A percentile compares a stretch with the other conserved stretches of the same genome.
phyloP scores from a whole-genome alignment of 2,329 filamentous ascomycete species.

The Alternaria triticimaculans region DNA sequence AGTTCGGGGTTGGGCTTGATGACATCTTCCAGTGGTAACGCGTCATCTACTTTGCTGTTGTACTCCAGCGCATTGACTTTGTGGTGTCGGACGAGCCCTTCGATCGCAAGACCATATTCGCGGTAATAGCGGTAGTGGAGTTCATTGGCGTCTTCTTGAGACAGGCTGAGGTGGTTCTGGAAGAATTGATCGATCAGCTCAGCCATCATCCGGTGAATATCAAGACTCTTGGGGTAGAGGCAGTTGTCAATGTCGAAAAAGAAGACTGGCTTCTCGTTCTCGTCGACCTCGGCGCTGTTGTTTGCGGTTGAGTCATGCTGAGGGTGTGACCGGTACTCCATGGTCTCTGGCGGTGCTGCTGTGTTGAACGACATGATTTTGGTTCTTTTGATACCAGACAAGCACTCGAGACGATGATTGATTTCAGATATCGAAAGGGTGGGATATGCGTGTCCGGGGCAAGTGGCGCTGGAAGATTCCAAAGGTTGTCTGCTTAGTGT shows the following conservation, averaged over 20 bases:
- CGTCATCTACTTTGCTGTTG: slow-evolving; percentile 93
- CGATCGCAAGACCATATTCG: slow-evolving; percentile 95
- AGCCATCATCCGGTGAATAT: slow-evolving; percentile 89
- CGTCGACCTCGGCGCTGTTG: slow-evolving; percentile 26
- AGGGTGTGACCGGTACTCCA: slow-evolving; percentile 6
- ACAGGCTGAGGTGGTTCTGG: slow-evolving; percentile 73
- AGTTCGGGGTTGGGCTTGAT: slow-evolving; percentile 80
- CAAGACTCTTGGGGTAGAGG: slow-evolving; percentile 84
- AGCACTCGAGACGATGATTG: neutral
- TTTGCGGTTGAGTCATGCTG: slow-evolving; percentile 9
- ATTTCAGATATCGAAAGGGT: neutral
- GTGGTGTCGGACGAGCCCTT: slow-evolving; percentile 91
- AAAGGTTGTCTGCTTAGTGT: neutral
- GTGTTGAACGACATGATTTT: slow-evolving; percentile 9
- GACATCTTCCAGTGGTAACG: slow-evolving; percentile 83
- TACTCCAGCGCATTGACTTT: slow-evolving; percentile 95
- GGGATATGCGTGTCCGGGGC: neutral
- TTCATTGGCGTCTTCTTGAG: slow-evolving; percentile 77
- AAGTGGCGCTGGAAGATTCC: neutral
- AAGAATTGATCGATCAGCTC: slow-evolving; percentile 76
- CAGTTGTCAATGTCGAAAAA: slow-evolving; percentile 99
- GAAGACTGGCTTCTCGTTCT: slow-evolving; percentile 60
- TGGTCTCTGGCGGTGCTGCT: slow-evolving; percentile 10
- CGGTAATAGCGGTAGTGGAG: slow-evolving; percentile 93
- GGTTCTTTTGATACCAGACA: neutral